Evolutionary conservation across 2,329 filamentous ascomycete genomes (phyloP).

Genomic region (Dothistroma pini): DNA sequence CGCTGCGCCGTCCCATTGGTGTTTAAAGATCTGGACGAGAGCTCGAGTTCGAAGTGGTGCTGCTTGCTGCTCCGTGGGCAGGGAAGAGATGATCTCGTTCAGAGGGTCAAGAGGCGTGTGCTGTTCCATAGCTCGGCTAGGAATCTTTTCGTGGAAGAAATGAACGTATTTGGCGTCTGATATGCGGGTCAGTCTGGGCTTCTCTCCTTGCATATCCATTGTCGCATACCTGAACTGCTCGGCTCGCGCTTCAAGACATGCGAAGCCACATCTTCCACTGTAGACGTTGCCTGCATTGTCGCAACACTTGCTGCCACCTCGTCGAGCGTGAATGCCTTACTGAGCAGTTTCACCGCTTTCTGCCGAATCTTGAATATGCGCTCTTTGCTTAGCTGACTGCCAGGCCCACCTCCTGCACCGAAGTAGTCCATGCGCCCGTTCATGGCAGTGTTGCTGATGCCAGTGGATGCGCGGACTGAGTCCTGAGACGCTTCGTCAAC

Average conservation of each 20-base stretch:
- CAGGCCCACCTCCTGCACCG: constrained; percentile 51
- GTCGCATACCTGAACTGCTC: constrained; percentile 46
- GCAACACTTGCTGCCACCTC: constrained; percentile 80
- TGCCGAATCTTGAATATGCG: constrained; percentile 75
- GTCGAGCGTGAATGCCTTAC: constrained; percentile 73
- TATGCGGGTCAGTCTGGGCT: constrained; percentile 2
- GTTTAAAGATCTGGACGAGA: constrained; percentile 70
- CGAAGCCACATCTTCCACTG: constrained; percentile 70
- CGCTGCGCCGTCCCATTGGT: constrained; percentile 66
- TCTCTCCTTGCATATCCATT: background rate
- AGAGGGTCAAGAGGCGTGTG: constrained; percentile 65
- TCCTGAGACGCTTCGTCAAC: constrained; percentile 78
- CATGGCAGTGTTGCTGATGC: constrained; percentile 62
- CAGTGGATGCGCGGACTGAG: constrained; percentile 72
- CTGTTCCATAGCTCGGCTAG: constrained; percentile 67
- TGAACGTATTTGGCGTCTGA: constrained; percentile 79
- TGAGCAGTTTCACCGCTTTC: constrained; percentile 73
- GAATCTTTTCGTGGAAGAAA: constrained; percentile 89
- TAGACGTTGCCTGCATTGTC: constrained; percentile 75
- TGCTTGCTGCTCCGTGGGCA: constrained; percentile 61
- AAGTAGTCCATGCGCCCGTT: constrained; percentile 48
- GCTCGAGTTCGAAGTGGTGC: constrained; percentile 70
- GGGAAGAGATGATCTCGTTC: constrained; percentile 62
- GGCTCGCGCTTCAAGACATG: constrained; percentile 68
- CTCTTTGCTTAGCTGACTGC: constrained; percentile 67